Percentiles rank a stretch among this genome's conserved stretches.
phyloP scores from a whole-genome alignment of 371 early-diverging fungal species.

The Saksenaea oblongispora region DNA sequence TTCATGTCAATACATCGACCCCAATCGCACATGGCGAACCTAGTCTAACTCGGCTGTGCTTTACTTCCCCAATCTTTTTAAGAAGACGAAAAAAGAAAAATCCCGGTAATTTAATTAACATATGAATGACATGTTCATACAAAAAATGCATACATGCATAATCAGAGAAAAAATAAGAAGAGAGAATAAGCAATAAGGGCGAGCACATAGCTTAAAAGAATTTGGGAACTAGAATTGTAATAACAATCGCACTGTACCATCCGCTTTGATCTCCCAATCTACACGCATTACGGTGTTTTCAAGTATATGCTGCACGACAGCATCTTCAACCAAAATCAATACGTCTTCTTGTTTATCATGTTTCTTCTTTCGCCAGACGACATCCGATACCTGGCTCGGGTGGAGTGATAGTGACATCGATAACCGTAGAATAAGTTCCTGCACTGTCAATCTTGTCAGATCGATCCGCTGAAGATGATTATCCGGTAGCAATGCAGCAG shows the following conservation, averaged over 20 bases:
- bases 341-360: background rate
- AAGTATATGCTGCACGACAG: constrained; percentile 9
- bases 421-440: background rate
- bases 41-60: background rate
- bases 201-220: constrained; percentile 4
- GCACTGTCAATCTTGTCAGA: background rate
- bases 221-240: background rate
- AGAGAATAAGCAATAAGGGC: background rate
- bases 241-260: constrained; percentile 9
- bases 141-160: constrained; percentile 9
- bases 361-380: background rate
- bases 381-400: background rate
- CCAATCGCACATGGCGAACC: background rate
- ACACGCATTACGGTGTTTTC: constrained; percentile 13
- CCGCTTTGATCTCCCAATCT: constrained; percentile 25
- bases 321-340: constrained; percentile 18
- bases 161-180: background rate
- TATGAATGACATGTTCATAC: constrained; percentile 5
- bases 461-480: background rate
- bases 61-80: constrained; percentile 6
- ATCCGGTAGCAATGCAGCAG: background rate
- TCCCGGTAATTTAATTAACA: background rate
- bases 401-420: background rate
- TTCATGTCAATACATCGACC: background rate
- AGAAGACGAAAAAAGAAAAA: background rate